Evolutionary conservation across 164 flowering plant species (phyloP), one percentile per base, ranked within the genome.

Genomic region (Tinospora cordifolia): DNA sequence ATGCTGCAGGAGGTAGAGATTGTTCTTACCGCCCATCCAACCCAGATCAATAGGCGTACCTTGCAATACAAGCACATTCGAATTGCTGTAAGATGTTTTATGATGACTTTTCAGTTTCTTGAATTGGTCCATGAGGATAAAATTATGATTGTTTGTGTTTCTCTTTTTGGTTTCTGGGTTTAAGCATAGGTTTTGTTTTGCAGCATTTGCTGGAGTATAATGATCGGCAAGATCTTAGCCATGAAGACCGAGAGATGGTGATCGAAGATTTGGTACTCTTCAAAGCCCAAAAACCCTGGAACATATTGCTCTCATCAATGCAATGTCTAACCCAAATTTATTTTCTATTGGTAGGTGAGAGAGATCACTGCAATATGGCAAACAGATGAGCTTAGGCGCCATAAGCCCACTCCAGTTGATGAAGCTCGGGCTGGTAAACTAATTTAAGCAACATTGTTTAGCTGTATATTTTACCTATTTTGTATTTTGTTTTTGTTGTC

Each of bases 311-410:
- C 68, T 1, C 66, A 17, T 15, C 24, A 41, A 47, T 59, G 46
- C 38, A 17, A 26, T 25, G 10, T 67, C 3, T 68, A 12, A 27
- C 47, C 30, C 63, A 7, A 27, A 0, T 34, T 30, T 0, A 51
- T 67, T 25, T 68, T 70, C 62, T 49, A 70, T 72, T 76, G 79
- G 54, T 79, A 93, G 98, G 87, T 89, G 69, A 84, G 98, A 78
- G 98, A 93, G 85, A 86, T 91, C 75, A 87, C 90, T 66, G 80
- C 97, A 41, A 79, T 91, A 77, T 93, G 98, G 98, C 98, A 89
- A 79, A 93, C 97, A 8, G 97, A 93, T 86, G 98, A 93, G 76
- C 84, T 93, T 41, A 89, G 98, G 78, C 89, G 97, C 62, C 97
- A 90, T 59, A 89, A 84, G 72, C 98, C 98, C 68, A 88, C 98